phyloP scores from a whole-genome alignment of 1,139 yeast species.

The Lodderomyces elongisporus region DNA sequence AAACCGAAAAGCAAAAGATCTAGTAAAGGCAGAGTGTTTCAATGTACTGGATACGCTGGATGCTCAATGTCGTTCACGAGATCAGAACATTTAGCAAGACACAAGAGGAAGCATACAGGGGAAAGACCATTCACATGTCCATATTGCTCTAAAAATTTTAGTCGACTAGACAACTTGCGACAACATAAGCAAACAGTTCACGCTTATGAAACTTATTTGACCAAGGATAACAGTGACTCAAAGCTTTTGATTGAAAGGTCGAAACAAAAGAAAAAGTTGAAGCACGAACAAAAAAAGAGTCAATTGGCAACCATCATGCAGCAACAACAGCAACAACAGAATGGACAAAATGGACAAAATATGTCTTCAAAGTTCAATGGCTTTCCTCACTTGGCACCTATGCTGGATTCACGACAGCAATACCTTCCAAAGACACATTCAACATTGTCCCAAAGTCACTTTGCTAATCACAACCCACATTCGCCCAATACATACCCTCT shows the following conservation, averaged over 20 bases:
- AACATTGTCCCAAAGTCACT: neutral
- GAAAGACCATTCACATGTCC: constrained; percentile 92
- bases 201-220: constrained; percentile 55
- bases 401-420: too few relatives aligned
- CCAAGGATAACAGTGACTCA: constrained; percentile 11
- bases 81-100: constrained; percentile 88
- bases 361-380: neutral
- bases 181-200: constrained; percentile 94
- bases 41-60: constrained; percentile 82
- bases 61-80: constrained; percentile 87
- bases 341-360: constrained; percentile 1
- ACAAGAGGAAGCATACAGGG: constrained; percentile 90
- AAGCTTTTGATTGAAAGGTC: constrained; percentile 7
- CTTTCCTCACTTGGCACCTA: too few relatives aligned
- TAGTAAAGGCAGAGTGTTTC: constrained; percentile 63
- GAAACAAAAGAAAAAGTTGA: constrained; percentile 9
- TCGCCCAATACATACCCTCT: constrained; percentile 4
- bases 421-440: too few relatives aligned
- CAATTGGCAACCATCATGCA: constrained; percentile 1
- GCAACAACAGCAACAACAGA: constrained; percentile 7
- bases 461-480: neutral
- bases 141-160: constrained; percentile 72
- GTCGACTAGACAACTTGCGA: constrained; percentile 80
- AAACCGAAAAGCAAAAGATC: constrained; percentile 31
- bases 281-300: constrained; percentile 7